Conservation (phyloP, 345 rosid species). For the Isatis tinctoria region DNA sequence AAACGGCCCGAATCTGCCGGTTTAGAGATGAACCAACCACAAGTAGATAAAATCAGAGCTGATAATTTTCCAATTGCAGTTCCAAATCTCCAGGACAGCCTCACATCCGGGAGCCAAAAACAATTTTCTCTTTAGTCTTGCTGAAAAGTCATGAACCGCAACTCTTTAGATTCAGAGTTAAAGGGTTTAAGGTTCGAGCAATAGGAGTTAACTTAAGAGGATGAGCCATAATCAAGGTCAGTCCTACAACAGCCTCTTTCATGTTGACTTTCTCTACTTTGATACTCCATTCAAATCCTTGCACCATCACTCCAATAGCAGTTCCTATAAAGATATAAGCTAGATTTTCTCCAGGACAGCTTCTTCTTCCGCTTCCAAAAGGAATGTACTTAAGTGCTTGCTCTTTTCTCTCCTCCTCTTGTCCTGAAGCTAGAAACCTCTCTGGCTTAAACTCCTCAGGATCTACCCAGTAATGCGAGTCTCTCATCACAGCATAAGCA, state of each 20-base stretch:
- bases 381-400: neutral
- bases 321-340: neutral
- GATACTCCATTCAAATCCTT: constrained; percentile 35
- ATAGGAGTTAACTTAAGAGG: neutral
- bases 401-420: neutral
- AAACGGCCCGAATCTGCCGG: too few relatives aligned
- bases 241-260: neutral
- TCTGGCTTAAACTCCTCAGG: neutral
- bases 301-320: constrained; percentile 26
- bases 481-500: neutral
- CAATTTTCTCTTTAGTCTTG: too few relatives aligned
- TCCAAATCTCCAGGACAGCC: too few relatives aligned
- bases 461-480: neutral
- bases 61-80: too few relatives aligned
- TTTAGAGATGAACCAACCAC: too few relatives aligned
- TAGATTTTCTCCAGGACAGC: neutral
- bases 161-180: neutral
- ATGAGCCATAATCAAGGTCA: neutral
- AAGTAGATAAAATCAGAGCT: too few relatives aligned
- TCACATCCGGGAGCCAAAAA: too few relatives aligned
- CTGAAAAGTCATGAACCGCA: too few relatives aligned
- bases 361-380: neutral
- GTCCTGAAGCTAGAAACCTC: neutral
- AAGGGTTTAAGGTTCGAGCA: neutral
- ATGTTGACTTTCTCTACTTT: constrained; percentile 23